Percentiles rank a stretch among this genome's conserved stretches.
phyloP scores from a whole-genome alignment of 148 eudicot genomes.

The Arbutus unedo region DNA sequence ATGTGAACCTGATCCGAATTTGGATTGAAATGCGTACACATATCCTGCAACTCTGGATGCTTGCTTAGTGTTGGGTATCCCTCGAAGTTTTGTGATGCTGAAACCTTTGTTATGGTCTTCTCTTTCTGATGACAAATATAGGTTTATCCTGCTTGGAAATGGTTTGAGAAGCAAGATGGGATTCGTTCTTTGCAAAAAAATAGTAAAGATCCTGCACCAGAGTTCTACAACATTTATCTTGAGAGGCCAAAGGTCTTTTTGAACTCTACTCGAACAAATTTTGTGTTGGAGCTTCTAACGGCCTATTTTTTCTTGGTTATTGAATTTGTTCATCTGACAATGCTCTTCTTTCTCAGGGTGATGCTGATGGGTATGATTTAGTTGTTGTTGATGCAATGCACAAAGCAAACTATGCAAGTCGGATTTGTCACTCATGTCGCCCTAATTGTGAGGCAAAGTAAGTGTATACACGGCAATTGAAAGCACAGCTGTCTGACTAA shows the following conservation, averaged over 20 bases:
- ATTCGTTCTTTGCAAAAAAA: conserved; percentile 87
- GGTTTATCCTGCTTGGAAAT: conserved; percentile 99
- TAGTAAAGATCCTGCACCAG: conserved; percentile 89
- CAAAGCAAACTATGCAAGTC: conserved; percentile 97
- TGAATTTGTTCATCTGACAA: conserved; percentile 6
- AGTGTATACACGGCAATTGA: conserved; percentile 22
- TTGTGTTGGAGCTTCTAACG: conserved; percentile 8
- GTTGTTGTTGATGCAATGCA: conserved; percentile 99
- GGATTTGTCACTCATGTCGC: conserved; percentile 95
- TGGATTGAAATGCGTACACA: not conserved
- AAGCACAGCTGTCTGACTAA: conserved; percentile 3
- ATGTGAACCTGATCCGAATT: not conserved
- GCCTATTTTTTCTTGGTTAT: conserved; percentile 12
- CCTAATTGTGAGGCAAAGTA: conserved; percentile 99
- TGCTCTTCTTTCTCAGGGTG: conserved; percentile 58
- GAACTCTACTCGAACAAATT: not conserved
- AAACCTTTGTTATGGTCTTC: not conserved
- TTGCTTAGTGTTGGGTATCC: not conserved
- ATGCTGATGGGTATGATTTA: conserved; percentile 98
- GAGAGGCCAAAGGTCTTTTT: conserved; percentile 93
- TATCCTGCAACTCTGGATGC: not conserved
- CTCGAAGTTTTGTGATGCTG: conserved; percentile 1
- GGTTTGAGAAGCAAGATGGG: conserved; percentile 99
- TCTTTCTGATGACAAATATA: conserved; percentile 22
- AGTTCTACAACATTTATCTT: conserved; percentile 89